Percentiles rank a stretch among this genome's conserved stretches.
These are phyloP conservation scores for Orychophragmus violaceus DNA, from an alignment of 345 rosid genomes.

Conservation along the genomic window DNA sequence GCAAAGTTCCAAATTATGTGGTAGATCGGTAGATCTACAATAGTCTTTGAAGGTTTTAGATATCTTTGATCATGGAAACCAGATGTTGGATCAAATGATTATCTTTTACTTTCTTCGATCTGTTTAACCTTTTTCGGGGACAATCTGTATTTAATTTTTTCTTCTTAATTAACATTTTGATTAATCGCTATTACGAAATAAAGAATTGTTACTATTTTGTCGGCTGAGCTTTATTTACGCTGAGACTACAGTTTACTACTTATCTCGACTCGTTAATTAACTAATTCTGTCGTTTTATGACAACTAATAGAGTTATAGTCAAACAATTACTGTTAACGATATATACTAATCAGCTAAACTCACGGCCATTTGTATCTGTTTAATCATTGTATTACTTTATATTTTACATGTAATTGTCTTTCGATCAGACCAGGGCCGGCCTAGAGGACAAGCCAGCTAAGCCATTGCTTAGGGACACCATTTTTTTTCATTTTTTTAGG, in stretches of 20 bases:
- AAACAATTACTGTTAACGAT: neutral
- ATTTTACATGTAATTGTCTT: constrained; percentile 15
- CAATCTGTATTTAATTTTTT: constrained; percentile 21
- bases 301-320: neutral
- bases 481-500: no score
- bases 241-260: neutral
- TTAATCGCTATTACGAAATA: constrained; percentile 12
- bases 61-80: constrained; percentile 11
- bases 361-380: constrained; percentile 7
- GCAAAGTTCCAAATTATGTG: neutral
- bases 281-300: neutral
- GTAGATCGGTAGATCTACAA: constrained; percentile 16
- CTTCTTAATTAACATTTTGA: constrained; percentile 20
- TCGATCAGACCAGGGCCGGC: no score
- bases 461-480: no score
- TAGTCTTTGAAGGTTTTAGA: neutral
- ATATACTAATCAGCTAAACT: constrained; percentile 4
- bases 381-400: constrained; percentile 16
- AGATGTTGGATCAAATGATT: constrained; percentile 18
- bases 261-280: neutral
- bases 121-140: neutral
- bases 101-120: constrained; percentile 14
- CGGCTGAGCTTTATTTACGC: constrained; percentile 6
- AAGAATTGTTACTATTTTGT: constrained; percentile 15
- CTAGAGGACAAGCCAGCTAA: no score